Base-by-base conservation (phyloP, 192 early-diverging fungal species). In the Paraglomus brasilianum region DNA sequence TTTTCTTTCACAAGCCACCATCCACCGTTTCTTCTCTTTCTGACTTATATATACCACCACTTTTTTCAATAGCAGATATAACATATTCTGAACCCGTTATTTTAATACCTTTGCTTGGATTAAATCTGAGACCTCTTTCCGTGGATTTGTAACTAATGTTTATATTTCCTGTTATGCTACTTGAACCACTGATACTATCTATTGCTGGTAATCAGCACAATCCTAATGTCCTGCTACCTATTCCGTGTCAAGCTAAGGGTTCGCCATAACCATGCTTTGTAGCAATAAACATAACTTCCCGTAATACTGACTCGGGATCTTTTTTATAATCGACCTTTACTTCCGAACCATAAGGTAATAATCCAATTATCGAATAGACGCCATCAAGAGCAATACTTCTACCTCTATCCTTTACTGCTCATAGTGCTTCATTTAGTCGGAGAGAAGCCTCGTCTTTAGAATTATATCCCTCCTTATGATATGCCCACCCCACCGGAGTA, bases 181-280 rank as follows among this genome's bases (percentile, higher is more conserved):
- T n/a, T n/a, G n/a, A n/a, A n/a, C n/a, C n/a, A n/a, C n/a, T n/a
- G n/a, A n/a, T n/a, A n/a, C n/a, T n/a, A 56, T 56, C 22, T 17
- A 56, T 8, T 56, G 24, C 0, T 56, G 58, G 58, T 19, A 61
- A 1, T 61, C 58, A 61, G 21, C 58, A 43, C 4, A 8, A 4
- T 19, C 42, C 15, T 5, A 5, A 10, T 8, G 2, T 17, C 45
- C 14, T 5, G n/a, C 40, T 42, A 5, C 58, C 14, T 8, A 4
- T 2, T 5, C 58, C 58, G 45, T 6, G 10, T 19, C 58, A 61
- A 43, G 58, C 58, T 5, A 61, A 61, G 2, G 58, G 58, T 61
- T 61, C 58, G 5, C 58, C 58, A 43, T 61, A 61, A 11, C 58
- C 58, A 61, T 61, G 19, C 21, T 61, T 14, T 6, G 45, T 14